Conservation (phyloP, 2,329 filamentous ascomycete genomes). For the Diaporthe humulicola region DNA sequence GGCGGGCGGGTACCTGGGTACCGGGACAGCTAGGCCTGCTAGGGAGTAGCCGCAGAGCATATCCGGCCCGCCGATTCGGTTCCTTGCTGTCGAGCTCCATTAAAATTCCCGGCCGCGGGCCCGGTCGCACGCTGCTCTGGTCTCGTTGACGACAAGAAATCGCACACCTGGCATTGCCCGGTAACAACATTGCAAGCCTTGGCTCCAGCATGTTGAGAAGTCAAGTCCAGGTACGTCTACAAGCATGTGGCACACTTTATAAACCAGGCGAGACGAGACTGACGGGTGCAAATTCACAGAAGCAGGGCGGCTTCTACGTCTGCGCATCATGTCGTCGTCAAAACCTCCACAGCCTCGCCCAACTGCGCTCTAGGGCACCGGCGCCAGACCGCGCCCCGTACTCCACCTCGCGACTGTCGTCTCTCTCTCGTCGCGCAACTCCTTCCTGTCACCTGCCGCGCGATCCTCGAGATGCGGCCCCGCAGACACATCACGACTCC, state of each 20-base stretch:
- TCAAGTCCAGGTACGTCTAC: conserved; percentile 34
- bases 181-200: conserved; percentile 4
- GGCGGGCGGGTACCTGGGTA: background rate
- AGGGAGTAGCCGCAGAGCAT: too few species aligned
- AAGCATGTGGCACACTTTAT: too few species aligned
- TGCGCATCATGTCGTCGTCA: conserved; percentile 56
- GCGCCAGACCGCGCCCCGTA: background rate
- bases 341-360: conserved; percentile 34
- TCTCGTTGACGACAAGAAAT: conserved; percentile 12
- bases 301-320: conserved; percentile 55
- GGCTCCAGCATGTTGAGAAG: conserved; percentile 37
- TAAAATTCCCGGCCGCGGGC: conserved; percentile 27
- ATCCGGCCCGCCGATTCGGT: conserved; percentile 23
- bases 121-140: conserved; percentile 9
- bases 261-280: background rate
- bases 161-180: background rate
- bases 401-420: conserved; percentile 9
- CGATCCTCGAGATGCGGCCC: background rate
- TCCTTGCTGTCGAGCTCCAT: conserved; percentile 13
- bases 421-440: background rate
- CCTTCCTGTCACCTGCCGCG: background rate
- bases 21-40: background rate
- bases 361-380: conserved; percentile 21
- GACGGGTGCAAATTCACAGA: conserved; percentile 44
- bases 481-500: background rate